Conservation (phyloP, 192 early-diverging fungal genomes). For the Coemansia sp. region DNA sequence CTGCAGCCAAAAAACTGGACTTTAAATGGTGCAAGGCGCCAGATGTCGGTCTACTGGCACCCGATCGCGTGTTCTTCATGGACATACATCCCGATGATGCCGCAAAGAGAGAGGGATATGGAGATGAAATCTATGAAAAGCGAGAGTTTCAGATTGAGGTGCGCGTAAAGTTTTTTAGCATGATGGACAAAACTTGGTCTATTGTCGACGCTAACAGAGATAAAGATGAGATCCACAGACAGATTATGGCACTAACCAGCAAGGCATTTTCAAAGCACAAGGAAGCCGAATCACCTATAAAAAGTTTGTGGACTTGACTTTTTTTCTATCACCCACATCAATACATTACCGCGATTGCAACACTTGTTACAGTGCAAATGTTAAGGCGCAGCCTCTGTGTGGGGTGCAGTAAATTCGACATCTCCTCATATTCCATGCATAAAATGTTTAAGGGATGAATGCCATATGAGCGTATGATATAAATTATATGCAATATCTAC, state of each 20-base stretch:
- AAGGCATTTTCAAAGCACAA: constrained; percentile 28
- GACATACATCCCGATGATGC: constrained; percentile 78
- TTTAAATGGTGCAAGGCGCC: constrained; percentile 85
- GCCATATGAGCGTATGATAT: no score
- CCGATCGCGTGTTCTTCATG: constrained; percentile 87
- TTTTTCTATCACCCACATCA: not conserved
- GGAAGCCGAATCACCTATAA: constrained; percentile 29
- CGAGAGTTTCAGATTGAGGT: constrained; percentile 80
- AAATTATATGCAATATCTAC: no score
- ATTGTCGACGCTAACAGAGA: constrained; percentile 46
- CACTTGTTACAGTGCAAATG: no score
- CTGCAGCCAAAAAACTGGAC: constrained; percentile 82
- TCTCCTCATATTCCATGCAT: no score
- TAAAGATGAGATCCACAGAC: constrained; percentile 38
- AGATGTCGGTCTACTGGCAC: constrained; percentile 79
- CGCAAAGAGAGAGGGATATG: constrained; percentile 78
- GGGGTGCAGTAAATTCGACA: no score
- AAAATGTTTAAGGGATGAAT: no score
- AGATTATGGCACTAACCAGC: constrained; percentile 33
- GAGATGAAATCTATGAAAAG: constrained; percentile 90
- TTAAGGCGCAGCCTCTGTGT: no score
- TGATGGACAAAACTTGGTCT: constrained; percentile 56
- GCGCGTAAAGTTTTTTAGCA: constrained; percentile 60
- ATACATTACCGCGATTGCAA: not conserved
- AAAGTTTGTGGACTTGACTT: constrained; percentile 28